phyloP scores from a whole-genome alignment of 768 basidiomycete genomes.

The Hypsizygus marmoreus region DNA sequence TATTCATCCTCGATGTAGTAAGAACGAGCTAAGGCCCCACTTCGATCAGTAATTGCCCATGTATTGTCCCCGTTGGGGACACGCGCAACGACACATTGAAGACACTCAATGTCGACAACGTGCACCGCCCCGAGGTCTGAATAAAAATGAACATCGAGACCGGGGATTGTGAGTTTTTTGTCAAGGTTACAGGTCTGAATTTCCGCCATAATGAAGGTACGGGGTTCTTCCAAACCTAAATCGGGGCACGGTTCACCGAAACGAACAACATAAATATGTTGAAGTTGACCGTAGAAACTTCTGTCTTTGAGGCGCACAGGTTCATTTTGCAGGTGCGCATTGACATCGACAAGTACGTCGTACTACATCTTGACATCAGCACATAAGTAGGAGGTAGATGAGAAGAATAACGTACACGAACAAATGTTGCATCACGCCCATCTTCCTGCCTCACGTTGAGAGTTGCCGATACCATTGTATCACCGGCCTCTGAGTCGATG shows the following conservation, averaged over 20 bases:
- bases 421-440: conserved; percentile 32
- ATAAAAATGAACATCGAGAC: conserved; percentile 24
- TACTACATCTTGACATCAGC: conserved; percentile 26
- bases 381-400: background rate
- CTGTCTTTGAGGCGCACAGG: background rate
- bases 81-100: conserved; percentile 25
- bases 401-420: conserved; percentile 26
- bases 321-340: too few species aligned
- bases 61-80: conserved; percentile 6
- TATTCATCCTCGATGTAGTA: background rate
- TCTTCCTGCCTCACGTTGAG: conserved; percentile 22
- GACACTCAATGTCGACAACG: conserved; percentile 23
- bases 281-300: conserved; percentile 34
- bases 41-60: conserved; percentile 28
- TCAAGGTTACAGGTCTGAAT: conserved; percentile 20
- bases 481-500: conserved; percentile 29
- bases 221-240: background rate
- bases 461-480: conserved; percentile 22
- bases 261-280: conserved; percentile 26
- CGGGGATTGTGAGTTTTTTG: background rate
- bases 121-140: conserved; percentile 11
- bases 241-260: conserved; percentile 5
- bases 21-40: conserved; percentile 18
- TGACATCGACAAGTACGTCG: conserved; percentile 29
- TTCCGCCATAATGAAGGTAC: conserved; percentile 24